These are phyloP conservation scores for Cryptosporidium ryanae DNA, from an alignment of 169 alveolate species.

Conservation along the genomic window DNA sequence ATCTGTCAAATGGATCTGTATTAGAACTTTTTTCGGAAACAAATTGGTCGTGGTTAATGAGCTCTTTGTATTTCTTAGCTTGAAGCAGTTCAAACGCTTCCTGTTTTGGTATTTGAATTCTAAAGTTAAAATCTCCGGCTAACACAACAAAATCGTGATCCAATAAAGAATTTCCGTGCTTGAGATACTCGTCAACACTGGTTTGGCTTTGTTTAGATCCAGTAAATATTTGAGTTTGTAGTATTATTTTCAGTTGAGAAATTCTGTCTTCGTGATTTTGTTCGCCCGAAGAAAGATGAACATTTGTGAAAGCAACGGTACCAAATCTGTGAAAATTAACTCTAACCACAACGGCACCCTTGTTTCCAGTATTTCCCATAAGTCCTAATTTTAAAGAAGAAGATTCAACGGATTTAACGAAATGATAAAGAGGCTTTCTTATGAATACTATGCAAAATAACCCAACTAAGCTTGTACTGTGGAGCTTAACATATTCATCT, in stretches of 20 bases:
- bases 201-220: slow-evolving; percentile 45
- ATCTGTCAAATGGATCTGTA: slow-evolving; percentile 75
- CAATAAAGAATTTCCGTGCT: slow-evolving; percentile 77
- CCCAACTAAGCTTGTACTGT: slow-evolving; percentile 87
- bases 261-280: slow-evolving; percentile 84
- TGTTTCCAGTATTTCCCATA: slow-evolving; percentile 89
- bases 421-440: slow-evolving; percentile 79
- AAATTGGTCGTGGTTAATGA: slow-evolving; percentile 81
- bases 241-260: slow-evolving; percentile 81
- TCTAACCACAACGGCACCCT: slow-evolving; percentile 89
- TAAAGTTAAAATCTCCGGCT: slow-evolving; percentile 92
- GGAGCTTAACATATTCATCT: slow-evolving; percentile 77
- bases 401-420: slow-evolving; percentile 81
- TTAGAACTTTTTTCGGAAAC: slow-evolving; percentile 74
- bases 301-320: slow-evolving; percentile 80
- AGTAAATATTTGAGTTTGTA: slow-evolving; percentile 80
- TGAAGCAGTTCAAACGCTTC: slow-evolving; percentile 71
- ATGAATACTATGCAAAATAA: slow-evolving; percentile 83
- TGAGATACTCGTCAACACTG: slow-evolving; percentile 76
- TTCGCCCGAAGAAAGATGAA: slow-evolving; percentile 89
- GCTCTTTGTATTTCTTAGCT: slow-evolving; percentile 47
- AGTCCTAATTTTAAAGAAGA: slow-evolving; percentile 87
- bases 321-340: slow-evolving; percentile 77
- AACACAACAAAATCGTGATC: slow-evolving; percentile 84
- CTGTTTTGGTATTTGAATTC: slow-evolving; percentile 81